These are phyloP conservation scores for Nyssa sinensis DNA, from an alignment of 148 eudicot species.

Conservation along the genomic window DNA sequence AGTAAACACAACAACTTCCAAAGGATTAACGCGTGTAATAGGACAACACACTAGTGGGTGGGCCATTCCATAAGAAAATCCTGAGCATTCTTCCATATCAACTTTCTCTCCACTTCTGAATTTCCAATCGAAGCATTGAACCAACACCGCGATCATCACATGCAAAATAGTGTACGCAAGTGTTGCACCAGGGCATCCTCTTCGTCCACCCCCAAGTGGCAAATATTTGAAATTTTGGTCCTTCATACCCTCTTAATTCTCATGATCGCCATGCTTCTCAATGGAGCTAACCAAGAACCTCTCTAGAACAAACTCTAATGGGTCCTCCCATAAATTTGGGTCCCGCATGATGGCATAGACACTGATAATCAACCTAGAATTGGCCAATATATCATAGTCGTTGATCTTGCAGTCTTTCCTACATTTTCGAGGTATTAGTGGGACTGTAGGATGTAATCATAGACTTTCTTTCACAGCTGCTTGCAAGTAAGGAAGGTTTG, in stretches of 20 bases:
- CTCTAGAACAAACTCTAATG: no score
- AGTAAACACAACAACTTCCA: not conserved
- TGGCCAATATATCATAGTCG: conserved; percentile 23
- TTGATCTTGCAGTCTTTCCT: conserved; percentile 27
- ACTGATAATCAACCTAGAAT: conserved; percentile 22
- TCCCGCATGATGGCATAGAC: conserved; percentile 32
- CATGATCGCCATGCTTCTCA: not conserved
- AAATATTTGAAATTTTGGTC: conserved; percentile 7
- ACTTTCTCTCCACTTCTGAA: conserved; percentile 7
- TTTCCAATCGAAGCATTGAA: conserved; percentile 28
- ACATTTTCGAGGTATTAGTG: conserved; percentile 23
- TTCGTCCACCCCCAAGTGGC: conserved; percentile 31
- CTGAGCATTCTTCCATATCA: conserved; percentile 25
- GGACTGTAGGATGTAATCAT: conserved; percentile 34
- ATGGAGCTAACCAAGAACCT: conserved; percentile 18
- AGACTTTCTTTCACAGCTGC: conserved; percentile 40
- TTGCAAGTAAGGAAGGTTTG: conserved; percentile 36
- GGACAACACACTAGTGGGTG: no score
- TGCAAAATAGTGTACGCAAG: conserved; percentile 18
- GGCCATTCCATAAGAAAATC: not conserved
- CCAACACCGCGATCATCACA: not conserved
- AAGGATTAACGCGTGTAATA: conserved; percentile 5
- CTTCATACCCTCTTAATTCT: conserved; percentile 5
- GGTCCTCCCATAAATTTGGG: conserved; percentile 34
- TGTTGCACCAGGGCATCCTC: conserved; percentile 20